Conservation (phyloP, 176 grass and related monocot genomes). For the bread wheat (Triticum aestivum) region IWGSC_CS_RefSeq_v2.1 NC_057811.1:93037975-93038474, state of each 20-base stretch:
- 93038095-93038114: conserved; percentile 94
- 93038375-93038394: conserved; percentile 34
- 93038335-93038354: conserved; percentile 78
- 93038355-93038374: conserved; percentile 84
- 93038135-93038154: conserved; percentile 45
- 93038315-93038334: conserved; percentile 54
- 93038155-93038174: conserved; percentile 58
- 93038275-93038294: conserved; percentile 47
- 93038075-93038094: conserved; percentile 97
- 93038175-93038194: conserved; percentile 56
- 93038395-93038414: conserved; percentile 7
- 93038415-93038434: conserved; percentile 1
- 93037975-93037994: conserved; percentile 15
- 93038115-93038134: conserved; percentile 50
- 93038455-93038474: conserved; percentile 23
- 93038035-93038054: conserved; percentile 40
- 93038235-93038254: conserved; percentile 37
- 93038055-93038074: conserved; percentile 58
- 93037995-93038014: conserved; percentile 22
- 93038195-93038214: conserved; percentile 63
- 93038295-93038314: conserved; percentile 47
- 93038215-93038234: conserved; percentile 61
- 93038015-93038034: conserved; percentile 97
- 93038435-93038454: neutral
- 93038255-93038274: conserved; percentile 32